Base-by-base conservation (phyloP, 2,329 filamentous ascomycete genomes). In the Nigrospora sphaerica region DNA sequence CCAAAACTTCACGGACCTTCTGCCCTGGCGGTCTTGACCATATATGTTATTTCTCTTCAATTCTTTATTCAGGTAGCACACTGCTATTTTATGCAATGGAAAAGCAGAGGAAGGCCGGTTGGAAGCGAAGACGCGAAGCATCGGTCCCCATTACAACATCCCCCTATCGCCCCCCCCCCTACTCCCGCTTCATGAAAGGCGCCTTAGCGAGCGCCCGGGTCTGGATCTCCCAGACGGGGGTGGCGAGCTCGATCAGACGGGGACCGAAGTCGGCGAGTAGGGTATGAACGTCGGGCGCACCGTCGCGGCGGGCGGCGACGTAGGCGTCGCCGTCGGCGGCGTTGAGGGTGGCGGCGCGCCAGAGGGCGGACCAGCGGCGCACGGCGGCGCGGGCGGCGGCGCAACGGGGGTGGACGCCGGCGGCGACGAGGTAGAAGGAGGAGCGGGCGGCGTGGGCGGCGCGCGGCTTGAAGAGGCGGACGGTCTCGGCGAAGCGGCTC, bases 391-490 rank as follows among this genome's bases (percentile, higher is more conserved):
- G 3, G 0, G 70, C 73, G 28, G 62, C 57, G 0, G 52, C 38
- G 16, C 50, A 47, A 4, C 58, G 40, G 5, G 60, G 59, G 36
- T 65, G 58, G 0, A 80, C 60, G 4, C 68, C 52, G 1, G 56
- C 66, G 2, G 74, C 74, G 9, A 80, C 49, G 54, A 79, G 61
- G 53, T 81, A 80, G 50, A 79, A 80, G 0, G 74, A 78, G 0
- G 69, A 73, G 4, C 68, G 59, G 18, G 58, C 71, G 1, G 52
- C 55, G 47, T 80, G 72, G 3, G 48, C 53, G 1, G 9, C 54
- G 2, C 9, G 51, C 0, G 72, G 73, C 53, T 80, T 81, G 55
- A 28, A 28, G 23, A 28, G 23, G 23, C 23, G 23, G 23, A 28
- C 7, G 4, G 2, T 2, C 23, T 5, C 23, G 23, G 23, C 7